Evolutionary conservation across 495 filamentous ascomycete genomes (phyloP), one percentile per base, ranked within the genome.

Genomic region (Hyaloscypha hepaticicola): DNA sequence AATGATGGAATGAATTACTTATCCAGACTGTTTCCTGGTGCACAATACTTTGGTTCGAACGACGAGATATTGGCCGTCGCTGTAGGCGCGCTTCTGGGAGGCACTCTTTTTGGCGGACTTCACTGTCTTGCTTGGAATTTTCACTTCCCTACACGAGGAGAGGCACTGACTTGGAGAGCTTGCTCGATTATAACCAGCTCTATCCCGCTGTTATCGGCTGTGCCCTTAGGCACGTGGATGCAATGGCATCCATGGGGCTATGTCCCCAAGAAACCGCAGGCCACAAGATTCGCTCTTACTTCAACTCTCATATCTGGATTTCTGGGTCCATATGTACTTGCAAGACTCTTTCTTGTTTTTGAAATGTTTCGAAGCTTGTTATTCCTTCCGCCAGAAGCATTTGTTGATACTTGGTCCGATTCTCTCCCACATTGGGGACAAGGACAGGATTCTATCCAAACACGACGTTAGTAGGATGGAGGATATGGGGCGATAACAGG

Each of bases 121-220:
- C 77, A 79, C 55, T 62, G 75, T n/a, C 60, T 70, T 5, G 76
- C 66, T 5, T 79, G 78, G 76, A 72, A 77, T 52, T 77, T 78
- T 52, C 56, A 65, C 14, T 79, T 80, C 51, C 77, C 76, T 0
- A 76, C 74, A 3, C 24, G 38, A 14, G 33, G 55, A 9, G 77
- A 80, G 45, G 62, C 63, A 14, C 41, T 78, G 0, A 41, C 76
- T 8, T 78, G 76, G 77, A 58, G 61, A 9, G 57, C 45, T 11
- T 58, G 61, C 26, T 29, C 66, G 6, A 34, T 65, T 21, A 19
- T 68, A 24, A 68, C 61, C 5, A 50, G 50, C 11, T 41, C 21
- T 33, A 22, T 53, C 7, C 48, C 59, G 22, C 21, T 25, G 7
- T 16, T 53, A 3, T 53, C 50, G 19, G 50, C 14, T 1, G 5